Percentiles rank a stretch among this genome's conserved stretches.
phyloP scores from a whole-genome alignment of 192 early-diverging fungal genomes.

The Radiomyces spectabilis region DNA sequence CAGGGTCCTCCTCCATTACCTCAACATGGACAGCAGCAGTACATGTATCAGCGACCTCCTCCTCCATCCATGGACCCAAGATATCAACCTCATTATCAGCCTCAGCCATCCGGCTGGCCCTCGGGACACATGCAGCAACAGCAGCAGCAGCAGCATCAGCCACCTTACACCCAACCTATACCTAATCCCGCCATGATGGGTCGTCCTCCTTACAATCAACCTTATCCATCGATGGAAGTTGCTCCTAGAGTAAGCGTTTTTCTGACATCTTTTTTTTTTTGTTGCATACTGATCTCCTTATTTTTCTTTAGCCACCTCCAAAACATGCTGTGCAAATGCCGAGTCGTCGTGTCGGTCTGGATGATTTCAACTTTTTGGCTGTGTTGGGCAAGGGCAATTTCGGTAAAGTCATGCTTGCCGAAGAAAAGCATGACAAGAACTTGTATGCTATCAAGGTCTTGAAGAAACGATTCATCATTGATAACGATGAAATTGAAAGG shows the following conservation, averaged over 20 bases:
- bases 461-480: slow-evolving; percentile 96
- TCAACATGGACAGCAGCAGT: slow-evolving; percentile 2
- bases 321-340: slow-evolving; percentile 19
- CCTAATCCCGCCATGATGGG: not conserved
- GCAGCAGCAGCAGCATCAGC: slow-evolving; percentile 6
- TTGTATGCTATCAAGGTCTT: slow-evolving; percentile 96
- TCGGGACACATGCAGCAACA: slow-evolving; percentile 1
- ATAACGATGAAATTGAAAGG: slow-evolving; percentile 95
- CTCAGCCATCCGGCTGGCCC: not conserved
- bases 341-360: slow-evolving; percentile 50
- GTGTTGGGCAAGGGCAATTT: slow-evolving; percentile 97
- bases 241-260: no score
- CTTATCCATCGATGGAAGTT: no score
- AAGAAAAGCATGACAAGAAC: slow-evolving; percentile 73
- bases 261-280: no score
- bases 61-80: not conserved
- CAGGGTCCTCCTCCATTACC: not conserved
- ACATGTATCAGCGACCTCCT: not conserved
- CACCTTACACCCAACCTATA: not conserved
- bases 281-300: no score
- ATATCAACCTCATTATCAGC: slow-evolving; percentile 1
- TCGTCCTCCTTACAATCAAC: no score
- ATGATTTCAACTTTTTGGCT: slow-evolving; percentile 89
- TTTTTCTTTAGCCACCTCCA: slow-evolving; percentile 38
- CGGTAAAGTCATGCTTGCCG: slow-evolving; percentile 97